Percentiles rank a stretch among this genome's conserved stretches.
Evolutionary conservation across 176 grass and related monocot species (phyloP).

Genomic region (Oropetium thomaeum): DNA sequence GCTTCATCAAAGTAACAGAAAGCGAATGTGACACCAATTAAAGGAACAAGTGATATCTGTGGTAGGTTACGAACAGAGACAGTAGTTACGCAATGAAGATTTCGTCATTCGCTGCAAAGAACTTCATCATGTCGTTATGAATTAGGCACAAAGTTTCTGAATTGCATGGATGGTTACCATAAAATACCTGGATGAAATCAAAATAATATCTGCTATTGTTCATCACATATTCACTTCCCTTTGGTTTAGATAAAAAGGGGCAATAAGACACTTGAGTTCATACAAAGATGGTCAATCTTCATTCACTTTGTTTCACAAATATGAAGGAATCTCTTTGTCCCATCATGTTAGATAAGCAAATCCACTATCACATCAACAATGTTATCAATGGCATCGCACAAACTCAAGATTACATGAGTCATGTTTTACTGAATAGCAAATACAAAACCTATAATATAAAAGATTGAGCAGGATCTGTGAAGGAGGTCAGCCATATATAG

Average conservation of each 20-base stretch:
- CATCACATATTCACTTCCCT: background rate
- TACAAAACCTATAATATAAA: background rate
- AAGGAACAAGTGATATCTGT: constrained; percentile 6
- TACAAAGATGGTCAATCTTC: no score
- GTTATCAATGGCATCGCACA: background rate
- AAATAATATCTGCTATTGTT: background rate
- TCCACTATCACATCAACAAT: background rate
- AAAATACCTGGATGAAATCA: constrained; percentile 24
- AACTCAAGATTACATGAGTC: background rate
- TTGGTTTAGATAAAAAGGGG: background rate
- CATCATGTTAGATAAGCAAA: background rate
- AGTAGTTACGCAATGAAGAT: constrained; percentile 12
- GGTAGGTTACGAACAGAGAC: constrained; percentile 6
- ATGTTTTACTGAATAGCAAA: background rate
- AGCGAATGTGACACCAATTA: constrained; percentile 3
- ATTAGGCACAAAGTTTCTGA: constrained; percentile 11
- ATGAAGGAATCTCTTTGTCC: background rate
- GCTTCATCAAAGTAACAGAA: constrained; percentile 20
- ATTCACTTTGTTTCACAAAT: background rate
- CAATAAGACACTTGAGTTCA: background rate
- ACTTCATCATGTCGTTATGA: background rate
- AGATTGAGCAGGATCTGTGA: background rate
- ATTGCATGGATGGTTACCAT: constrained; percentile 8
- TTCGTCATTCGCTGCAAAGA: constrained; percentile 24
- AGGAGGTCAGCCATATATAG: background rate